Percentiles rank a stretch among this genome's conserved stretches.
phyloP scores from a whole-genome alignment of 805 yeast genomes.

The Ogataea glucozyma region DNA sequence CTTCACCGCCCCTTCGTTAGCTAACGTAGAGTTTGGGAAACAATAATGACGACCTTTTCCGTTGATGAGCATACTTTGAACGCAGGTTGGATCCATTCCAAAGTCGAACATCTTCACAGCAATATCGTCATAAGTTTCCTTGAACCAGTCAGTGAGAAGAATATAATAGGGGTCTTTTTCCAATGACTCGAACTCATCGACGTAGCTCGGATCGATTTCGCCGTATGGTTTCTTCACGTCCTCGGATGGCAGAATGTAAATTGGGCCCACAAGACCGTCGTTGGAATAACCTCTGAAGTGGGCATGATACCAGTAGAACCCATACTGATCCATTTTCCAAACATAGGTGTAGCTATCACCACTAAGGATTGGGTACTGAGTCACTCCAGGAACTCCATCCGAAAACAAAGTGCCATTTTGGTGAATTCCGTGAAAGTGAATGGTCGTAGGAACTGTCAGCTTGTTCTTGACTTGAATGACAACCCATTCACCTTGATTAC shows the following conservation, averaged over 20 bases:
- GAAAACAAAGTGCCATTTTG: constrained; percentile 1
- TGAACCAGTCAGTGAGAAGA: neutral
- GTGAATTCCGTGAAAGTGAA: constrained; percentile 2
- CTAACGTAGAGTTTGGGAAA: neutral
- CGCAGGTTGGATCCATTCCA: constrained; percentile 2
- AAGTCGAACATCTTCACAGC: constrained; percentile 1
- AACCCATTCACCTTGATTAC: neutral
- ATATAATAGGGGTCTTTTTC: neutral
- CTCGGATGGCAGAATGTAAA: neutral
- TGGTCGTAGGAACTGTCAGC: neutral
- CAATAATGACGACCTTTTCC: constrained; percentile 1
- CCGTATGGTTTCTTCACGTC: neutral
- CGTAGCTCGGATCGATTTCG: neutral
- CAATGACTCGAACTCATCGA: neutral
- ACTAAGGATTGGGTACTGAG: neutral
- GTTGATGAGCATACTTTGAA: neutral
- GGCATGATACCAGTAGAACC: constrained; percentile 3
- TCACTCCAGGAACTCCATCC: constrained; percentile 1
- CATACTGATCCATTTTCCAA: constrained; percentile 3
- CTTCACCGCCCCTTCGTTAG: neutral
- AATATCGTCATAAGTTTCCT: constrained; percentile 1
- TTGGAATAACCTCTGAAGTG: neutral
- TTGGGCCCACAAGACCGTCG: constrained; percentile 1
- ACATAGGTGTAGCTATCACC: neutral
- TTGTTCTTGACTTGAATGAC: constrained; percentile 2